Percentiles rank a stretch among this genome's conserved stretches.
These are phyloP conservation scores for Scutellaria minor DNA, from an alignment of 257 asterid species.

Conservation along the genomic window DNA sequence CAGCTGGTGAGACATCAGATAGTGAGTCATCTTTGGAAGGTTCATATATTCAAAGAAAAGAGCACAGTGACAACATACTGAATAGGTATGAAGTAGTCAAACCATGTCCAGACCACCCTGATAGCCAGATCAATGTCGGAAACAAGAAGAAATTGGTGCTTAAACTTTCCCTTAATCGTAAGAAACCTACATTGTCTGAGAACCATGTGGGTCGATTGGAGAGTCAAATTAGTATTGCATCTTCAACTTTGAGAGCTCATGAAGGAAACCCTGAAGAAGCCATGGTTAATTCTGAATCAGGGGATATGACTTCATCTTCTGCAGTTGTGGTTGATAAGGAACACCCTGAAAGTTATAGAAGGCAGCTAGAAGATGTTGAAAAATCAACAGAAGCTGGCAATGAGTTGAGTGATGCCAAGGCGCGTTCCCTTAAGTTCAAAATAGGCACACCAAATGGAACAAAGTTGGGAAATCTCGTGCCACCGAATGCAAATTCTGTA, in stretches of 20 bases:
- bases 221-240: slow-evolving; percentile 48
- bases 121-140: slow-evolving; percentile 47
- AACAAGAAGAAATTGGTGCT: slow-evolving; percentile 72
- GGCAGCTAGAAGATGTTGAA: slow-evolving; percentile 42
- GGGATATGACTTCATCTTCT: slow-evolving; percentile 52
- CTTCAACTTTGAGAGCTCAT: slow-evolving; percentile 45
- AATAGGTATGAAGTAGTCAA: slow-evolving; percentile 46
- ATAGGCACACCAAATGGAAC: slow-evolving; percentile 47
- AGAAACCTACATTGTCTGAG: slow-evolving; percentile 47
- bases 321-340: slow-evolving; percentile 43
- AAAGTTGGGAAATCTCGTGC: slow-evolving; percentile 41
- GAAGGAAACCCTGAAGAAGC: slow-evolving; percentile 44
- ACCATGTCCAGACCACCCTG: slow-evolving; percentile 41
- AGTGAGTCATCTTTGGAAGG: slow-evolving; percentile 59
- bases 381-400: slow-evolving; percentile 39
- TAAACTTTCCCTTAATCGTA: slow-evolving; percentile 61
- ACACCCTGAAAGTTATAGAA: slow-evolving; percentile 35
- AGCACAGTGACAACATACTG: slow-evolving; percentile 40
- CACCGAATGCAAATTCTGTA: slow-evolving; percentile 34
- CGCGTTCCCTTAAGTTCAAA: slow-evolving; percentile 53
- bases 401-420: slow-evolving; percentile 39
- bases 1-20: slow-evolving; percentile 62
- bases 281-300: slow-evolving; percentile 37
- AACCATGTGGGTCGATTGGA: slow-evolving; percentile 40
- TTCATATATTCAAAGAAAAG: slow-evolving; percentile 46